Evolutionary conservation across 495 filamentous ascomycete genomes (phyloP), one percentile per base, ranked within the genome.

Genomic region (Annulohypoxylon bovei): DNA sequence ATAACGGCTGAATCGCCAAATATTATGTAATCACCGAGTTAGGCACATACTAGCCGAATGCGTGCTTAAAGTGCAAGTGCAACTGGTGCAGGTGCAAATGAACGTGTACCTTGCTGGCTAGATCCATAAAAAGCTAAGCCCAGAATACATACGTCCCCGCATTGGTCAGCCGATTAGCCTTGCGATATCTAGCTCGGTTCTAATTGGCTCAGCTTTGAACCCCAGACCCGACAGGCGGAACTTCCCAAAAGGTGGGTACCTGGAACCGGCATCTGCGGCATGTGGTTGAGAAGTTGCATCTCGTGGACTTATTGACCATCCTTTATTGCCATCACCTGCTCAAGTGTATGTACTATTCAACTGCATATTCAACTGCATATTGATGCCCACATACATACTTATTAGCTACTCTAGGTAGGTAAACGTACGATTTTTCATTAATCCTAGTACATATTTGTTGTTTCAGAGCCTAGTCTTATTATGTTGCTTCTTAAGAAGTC

Each of bases 121-220:
- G 20, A 37, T 42, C 33, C 55, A 11, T 46, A 37, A 61, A 46
- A 65, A 46, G 44, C 50, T 27, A 33, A 22, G 27, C 32, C 16
- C n/a, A 59, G 0, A 60, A 12, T 20, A 33, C 50, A 32, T 35
- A n/a, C n/a, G n/a, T n/a, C 42, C 42, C 68, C 62, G 40, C 57
- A 71, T 62, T 62, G 62, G 68, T 66, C 68, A 71, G 57, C 37
- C 33, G 68, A 62, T 57, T 65, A 65, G 68, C 68, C 68, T 57
- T 57, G 55, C 25, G 47, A 66, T 66, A 70, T 56, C 40, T 32
- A 66, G 49, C 50, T 54, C 16, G 12, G 9, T 2, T 62, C 1
- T 62, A 3, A 70, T 70, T 70, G 68, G 68, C 12, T 50, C 62
- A 70, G 49, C 49, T 50, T 39, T 1, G 47, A 57, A n/a, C 56